phyloP scores from a whole-genome alignment of 2,329 filamentous ascomycete species.

The Beauveria sp. region DNA sequence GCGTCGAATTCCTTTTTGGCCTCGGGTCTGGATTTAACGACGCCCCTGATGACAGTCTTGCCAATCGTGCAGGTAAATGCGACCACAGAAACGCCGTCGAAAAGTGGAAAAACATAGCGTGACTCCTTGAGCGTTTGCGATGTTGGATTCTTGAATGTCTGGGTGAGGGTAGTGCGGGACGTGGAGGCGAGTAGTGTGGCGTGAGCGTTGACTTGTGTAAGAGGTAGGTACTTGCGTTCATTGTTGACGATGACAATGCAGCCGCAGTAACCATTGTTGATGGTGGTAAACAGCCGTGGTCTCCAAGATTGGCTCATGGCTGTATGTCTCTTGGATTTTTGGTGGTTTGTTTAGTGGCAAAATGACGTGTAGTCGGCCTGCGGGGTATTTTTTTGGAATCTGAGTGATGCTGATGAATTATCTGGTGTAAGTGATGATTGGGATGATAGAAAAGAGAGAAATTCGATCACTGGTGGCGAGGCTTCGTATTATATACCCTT shows the following conservation, averaged over 20 bases:
- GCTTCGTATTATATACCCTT: background rate
- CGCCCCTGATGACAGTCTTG: conserved; percentile 50
- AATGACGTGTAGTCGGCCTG: background rate
- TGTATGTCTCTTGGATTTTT: background rate
- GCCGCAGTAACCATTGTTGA: conserved; percentile 22
- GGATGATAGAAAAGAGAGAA: background rate
- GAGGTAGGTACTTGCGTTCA: conserved; percentile 44
- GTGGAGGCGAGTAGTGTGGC: conserved; percentile 52
- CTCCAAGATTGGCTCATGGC: background rate
- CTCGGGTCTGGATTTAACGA: conserved; percentile 58
- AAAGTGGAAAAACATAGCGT: conserved; percentile 63
- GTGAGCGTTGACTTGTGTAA: conserved; percentile 49
- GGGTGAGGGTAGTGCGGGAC: conserved; percentile 38
- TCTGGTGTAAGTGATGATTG: background rate
- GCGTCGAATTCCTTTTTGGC: conserved; percentile 53
- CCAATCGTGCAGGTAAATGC: conserved; percentile 59
- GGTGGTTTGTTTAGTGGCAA: background rate
- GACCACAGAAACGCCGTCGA: conserved; percentile 64
- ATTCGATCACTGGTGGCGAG: background rate
- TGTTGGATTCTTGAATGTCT: conserved; percentile 54
- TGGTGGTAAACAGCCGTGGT: background rate
- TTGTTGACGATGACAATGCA: conserved; percentile 24
- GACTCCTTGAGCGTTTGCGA: conserved; percentile 33
- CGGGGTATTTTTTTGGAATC: background rate
- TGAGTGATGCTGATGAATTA: background rate